These are phyloP conservation scores for Picochlorum costavermella DNA, from an alignment of 139 green algal species.

Conservation along the genomic window DNA sequence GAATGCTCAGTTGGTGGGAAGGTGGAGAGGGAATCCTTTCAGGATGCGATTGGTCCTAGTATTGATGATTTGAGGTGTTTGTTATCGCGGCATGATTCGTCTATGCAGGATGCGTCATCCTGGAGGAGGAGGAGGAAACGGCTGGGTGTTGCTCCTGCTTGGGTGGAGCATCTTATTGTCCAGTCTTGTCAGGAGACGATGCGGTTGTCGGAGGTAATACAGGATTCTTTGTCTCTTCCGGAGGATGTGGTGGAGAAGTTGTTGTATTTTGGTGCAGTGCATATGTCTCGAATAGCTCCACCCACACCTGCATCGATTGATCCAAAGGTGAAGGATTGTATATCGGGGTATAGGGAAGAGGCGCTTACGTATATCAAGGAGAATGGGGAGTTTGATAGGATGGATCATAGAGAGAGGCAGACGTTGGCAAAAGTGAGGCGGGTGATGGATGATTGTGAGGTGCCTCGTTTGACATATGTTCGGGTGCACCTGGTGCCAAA, in stretches of 20 bases:
- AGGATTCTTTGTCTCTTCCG: background rate
- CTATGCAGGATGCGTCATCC: no score
- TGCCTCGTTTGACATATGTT: conserved; percentile 41
- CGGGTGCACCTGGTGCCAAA: conserved; percentile 68
- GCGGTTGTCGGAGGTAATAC: background rate
- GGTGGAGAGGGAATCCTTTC: no score
- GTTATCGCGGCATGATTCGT: no score
- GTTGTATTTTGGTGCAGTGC: conserved; percentile 63
- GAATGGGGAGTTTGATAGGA: conserved; percentile 7
- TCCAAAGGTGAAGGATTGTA: background rate
- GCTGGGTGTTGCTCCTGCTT: no score
- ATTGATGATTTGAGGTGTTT: no score
- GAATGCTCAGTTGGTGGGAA: no score
- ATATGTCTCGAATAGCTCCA: conserved; percentile 53
- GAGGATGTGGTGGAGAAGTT: conserved; percentile 35
- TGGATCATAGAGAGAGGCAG: background rate
- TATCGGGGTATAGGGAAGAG: conserved; percentile 6
- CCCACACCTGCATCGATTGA: background rate
- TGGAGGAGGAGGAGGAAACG: no score
- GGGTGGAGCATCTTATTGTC: no score
- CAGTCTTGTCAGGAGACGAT: no score
- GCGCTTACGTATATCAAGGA: conserved; percentile 5
- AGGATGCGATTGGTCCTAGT: no score
- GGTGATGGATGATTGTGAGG: background rate
- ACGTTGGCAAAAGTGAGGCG: background rate